These are phyloP conservation scores for Nicotiana sylvestris DNA, from an alignment of 257 asterid genomes.

Conservation along the genomic window DNA sequence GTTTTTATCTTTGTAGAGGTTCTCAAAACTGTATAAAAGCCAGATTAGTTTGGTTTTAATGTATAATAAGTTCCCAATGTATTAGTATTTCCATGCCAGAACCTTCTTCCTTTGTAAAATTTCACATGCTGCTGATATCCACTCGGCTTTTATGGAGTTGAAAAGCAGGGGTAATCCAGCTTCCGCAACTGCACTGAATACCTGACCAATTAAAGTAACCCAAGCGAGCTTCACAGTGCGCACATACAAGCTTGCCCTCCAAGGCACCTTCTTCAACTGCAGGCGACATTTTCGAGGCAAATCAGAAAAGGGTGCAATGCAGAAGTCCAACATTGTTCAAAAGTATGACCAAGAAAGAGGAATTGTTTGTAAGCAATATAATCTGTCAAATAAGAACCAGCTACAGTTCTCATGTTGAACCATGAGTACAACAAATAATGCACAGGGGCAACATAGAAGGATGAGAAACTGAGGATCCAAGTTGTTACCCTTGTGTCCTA, in stretches of 20 bases:
- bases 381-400: neutral
- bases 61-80: neutral
- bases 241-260: slow-evolving; percentile 82
- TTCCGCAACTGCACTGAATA: slow-evolving; percentile 95
- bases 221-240: slow-evolving; percentile 77
- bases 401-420: neutral
- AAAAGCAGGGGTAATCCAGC: slow-evolving; percentile 97
- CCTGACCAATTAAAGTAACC: slow-evolving; percentile 99
- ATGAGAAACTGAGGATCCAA: neutral
- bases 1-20: neutral
- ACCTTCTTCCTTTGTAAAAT: slow-evolving; percentile 3
- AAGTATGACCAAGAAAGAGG: neutral
- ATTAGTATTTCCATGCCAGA: neutral
- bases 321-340: neutral
- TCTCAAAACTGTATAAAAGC: neutral
- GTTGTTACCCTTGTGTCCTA: neutral
- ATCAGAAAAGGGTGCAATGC: neutral
- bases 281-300: neutral
- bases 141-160: slow-evolving; percentile 94
- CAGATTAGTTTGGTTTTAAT: neutral
- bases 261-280: slow-evolving; percentile 84
- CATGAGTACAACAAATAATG: neutral
- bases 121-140: slow-evolving; percentile 55
- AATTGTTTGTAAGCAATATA: neutral
- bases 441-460: neutral